Evolutionary conservation across 2,329 filamentous ascomycete species (phyloP).

Genomic region (Mollisia scopiformis): DNA sequence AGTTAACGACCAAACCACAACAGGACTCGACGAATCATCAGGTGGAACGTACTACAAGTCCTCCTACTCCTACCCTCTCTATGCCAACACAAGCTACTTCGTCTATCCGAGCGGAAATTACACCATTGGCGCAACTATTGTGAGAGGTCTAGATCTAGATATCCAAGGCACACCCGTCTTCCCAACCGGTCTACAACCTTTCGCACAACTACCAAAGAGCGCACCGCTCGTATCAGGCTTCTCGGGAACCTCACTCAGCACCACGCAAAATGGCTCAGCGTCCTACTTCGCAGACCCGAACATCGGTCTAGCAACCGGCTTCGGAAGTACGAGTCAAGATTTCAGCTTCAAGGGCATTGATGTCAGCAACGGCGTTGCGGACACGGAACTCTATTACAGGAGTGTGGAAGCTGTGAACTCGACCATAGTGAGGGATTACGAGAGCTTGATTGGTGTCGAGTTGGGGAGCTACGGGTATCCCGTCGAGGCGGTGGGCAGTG

Average conservation of each 20-base stretch:
- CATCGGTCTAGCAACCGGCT: constrained; percentile 51
- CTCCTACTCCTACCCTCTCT: constrained; percentile 63
- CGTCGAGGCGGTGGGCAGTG: constrained; percentile 4
- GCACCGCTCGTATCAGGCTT: constrained; percentile 32
- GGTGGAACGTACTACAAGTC: constrained; percentile 34
- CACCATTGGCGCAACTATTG: constrained; percentile 51
- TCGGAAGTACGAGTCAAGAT: constrained; percentile 58
- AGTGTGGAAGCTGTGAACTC: constrained; percentile 58
- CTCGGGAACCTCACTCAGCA: constrained; percentile 47
- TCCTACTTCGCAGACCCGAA: constrained; percentile 52
- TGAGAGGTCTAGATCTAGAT: constrained; percentile 50
- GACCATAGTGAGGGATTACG: constrained; percentile 52
- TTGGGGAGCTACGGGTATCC: constrained; percentile 18
- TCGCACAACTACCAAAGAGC: constrained; percentile 40
- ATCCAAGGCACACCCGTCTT: constrained; percentile 53
- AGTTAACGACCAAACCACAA: constrained; percentile 51
- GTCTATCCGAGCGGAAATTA: constrained; percentile 47
- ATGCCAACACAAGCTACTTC: constrained; percentile 55
- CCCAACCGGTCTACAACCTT: constrained; percentile 63
- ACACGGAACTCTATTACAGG: constrained; percentile 51
- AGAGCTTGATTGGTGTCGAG: constrained; percentile 39
- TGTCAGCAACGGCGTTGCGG: constrained; percentile 3
- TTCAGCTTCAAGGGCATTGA: constrained; percentile 55
- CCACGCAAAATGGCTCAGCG: constrained; percentile 60
- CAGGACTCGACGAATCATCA: constrained; percentile 47